Conservation (phyloP, 345 rosid genomes). For the Physaria fendleri region DNA sequence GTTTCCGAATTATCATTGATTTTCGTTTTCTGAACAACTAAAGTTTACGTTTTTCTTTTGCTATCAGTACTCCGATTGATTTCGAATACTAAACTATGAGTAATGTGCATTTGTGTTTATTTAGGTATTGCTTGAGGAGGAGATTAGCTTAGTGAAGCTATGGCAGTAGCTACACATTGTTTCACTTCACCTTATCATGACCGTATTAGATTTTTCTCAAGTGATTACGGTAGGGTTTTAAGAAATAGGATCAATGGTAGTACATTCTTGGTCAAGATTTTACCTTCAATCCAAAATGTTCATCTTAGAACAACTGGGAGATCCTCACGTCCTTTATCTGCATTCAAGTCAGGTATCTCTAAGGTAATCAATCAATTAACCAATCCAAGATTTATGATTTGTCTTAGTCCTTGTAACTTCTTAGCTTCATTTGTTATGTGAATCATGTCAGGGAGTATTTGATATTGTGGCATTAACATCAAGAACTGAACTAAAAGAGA, state of each 20-base stretch:
- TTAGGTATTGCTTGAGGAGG: conserved; percentile 25
- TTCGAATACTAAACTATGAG: no score
- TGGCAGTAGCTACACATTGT: conserved; percentile 52
- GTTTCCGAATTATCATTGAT: no score
- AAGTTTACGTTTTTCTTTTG: no score
- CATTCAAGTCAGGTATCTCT: conserved; percentile 34
- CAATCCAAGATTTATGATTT: no score
- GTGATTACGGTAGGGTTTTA: conserved; percentile 15
- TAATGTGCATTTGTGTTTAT: neutral
- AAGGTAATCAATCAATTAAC: conserved; percentile 20
- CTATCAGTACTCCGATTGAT: no score
- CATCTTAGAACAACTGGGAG: conserved; percentile 28
- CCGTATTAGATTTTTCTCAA: conserved; percentile 28
- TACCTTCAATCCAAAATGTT: conserved; percentile 27
- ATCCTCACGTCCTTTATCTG: conserved; percentile 32
- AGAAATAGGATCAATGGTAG: conserved; percentile 34
- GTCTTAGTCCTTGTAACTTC: neutral
- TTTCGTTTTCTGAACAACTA: no score
- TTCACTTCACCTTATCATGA: conserved; percentile 39
- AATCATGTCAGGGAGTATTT: conserved; percentile 33
- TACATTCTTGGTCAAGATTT: conserved; percentile 31
- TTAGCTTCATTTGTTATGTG: no score
- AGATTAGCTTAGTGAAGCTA: conserved; percentile 31
- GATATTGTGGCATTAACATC: conserved; percentile 32
- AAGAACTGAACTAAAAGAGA: conserved; percentile 32